Conservation (phyloP, 345 rosid genomes). For the Arabidopsis suecica region DNA sequence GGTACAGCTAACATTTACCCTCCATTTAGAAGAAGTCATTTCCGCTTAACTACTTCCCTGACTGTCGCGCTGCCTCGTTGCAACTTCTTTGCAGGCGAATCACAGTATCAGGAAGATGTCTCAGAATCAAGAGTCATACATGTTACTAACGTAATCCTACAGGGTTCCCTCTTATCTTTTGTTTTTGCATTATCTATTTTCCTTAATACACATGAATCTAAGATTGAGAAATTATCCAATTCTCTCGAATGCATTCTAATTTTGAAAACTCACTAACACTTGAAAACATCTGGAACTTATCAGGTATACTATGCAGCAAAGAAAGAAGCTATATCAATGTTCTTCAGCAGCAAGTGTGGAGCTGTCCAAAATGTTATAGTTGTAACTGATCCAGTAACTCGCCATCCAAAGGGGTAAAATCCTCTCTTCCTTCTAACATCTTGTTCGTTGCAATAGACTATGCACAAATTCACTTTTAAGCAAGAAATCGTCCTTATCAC, state of each 20-base stretch:
- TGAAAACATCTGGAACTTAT: not conserved
- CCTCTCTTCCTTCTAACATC: slow-evolving; percentile 11
- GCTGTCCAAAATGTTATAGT: slow-evolving; percentile 33
- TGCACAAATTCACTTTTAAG: not conserved
- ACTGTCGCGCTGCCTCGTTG: slow-evolving; percentile 7
- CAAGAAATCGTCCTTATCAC: not conserved
- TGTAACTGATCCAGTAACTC: slow-evolving; percentile 44
- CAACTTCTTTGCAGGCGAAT: slow-evolving; percentile 37
- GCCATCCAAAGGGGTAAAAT: slow-evolving; percentile 40
- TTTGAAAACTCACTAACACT: not conserved
- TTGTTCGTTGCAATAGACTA: slow-evolving; percentile 14
- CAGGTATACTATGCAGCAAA: slow-evolving; percentile 55
- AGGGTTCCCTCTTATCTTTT: not conserved
- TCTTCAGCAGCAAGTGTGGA: slow-evolving; percentile 49
- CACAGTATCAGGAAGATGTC: slow-evolving; percentile 37
- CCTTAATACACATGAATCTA: not conserved
- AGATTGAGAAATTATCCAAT: not conserved
- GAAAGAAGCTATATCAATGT: slow-evolving; percentile 46
- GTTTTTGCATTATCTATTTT: slow-evolving; percentile 10
- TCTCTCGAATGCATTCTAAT: slow-evolving; percentile 13
- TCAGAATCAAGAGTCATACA: slow-evolving; percentile 42
- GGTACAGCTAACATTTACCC: not conserved
- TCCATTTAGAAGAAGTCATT: not conserved
- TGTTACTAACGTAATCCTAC: slow-evolving; percentile 46
- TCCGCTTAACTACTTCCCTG: not conserved